phyloP scores from a whole-genome alignment of 2,329 filamentous ascomycete genomes.

The Pezicula carpinea region DNA sequence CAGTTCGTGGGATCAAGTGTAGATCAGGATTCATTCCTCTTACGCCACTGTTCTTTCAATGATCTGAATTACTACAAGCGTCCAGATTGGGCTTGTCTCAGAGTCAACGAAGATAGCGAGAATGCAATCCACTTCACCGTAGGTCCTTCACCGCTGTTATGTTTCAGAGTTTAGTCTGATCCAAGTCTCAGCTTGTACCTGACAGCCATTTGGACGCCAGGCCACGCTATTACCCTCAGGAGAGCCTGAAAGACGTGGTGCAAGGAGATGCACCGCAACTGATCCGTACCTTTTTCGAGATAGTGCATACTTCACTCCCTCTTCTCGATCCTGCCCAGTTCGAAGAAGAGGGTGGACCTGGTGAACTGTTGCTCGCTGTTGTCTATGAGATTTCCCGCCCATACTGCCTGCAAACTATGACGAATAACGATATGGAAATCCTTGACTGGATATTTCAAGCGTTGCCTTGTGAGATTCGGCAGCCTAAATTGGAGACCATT shows the following conservation, averaged over 20 bases:
- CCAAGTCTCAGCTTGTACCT: slow-evolving; percentile 2
- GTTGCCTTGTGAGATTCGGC: slow-evolving; percentile 4
- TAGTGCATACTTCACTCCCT: slow-evolving; percentile 3
- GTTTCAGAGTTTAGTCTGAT: background rate
- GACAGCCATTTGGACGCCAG: slow-evolving; percentile 6
- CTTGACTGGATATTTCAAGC: background rate
- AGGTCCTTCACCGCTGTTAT: background rate
- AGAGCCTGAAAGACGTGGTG: background rate
- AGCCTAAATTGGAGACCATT: slow-evolving; percentile 6
- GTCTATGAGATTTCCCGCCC: slow-evolving; percentile 4
- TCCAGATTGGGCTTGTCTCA: slow-evolving; percentile 5
- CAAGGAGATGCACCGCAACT: background rate
- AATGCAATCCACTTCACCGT: slow-evolving; percentile 7
- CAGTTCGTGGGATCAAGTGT: slow-evolving; percentile 7
- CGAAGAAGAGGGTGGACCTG: background rate
- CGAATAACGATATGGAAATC: background rate
- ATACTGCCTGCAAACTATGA: background rate
- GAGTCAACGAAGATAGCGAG: slow-evolving; percentile 1
- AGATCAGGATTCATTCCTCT: slow-evolving; percentile 6
- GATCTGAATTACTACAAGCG: slow-evolving; percentile 4
- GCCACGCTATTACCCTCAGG: slow-evolving; percentile 3
- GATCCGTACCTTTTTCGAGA: slow-evolving; percentile 6
- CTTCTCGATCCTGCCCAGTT: slow-evolving; percentile 5
- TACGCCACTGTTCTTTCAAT: slow-evolving; percentile 8
- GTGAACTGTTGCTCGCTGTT: background rate